Evolutionary conservation across 2,329 filamentous ascomycete species (phyloP), one percentile per base, ranked within the genome.

Genomic region (Corinectria fuckeliana): DNA sequence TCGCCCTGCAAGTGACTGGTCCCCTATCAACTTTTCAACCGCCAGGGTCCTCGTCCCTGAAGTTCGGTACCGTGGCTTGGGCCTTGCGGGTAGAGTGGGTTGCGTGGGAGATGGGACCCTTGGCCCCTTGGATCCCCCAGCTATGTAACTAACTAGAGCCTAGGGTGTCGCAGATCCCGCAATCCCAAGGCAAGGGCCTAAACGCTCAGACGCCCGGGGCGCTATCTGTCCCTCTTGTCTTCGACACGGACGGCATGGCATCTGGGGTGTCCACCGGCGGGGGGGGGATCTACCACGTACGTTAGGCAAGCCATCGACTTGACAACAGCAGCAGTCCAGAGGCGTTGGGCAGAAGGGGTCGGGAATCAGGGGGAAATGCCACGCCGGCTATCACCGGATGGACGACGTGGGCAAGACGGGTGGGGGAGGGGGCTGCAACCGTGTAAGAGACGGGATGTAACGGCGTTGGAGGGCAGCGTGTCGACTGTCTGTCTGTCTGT

Each of bases 31-130:
- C n/a, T n/a, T n/a, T n/a, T n/a, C n/a, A n/a, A n/a, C n/a, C n/a
- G n/a, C n/a, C 30, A 32, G 30, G 30, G 13, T n/a, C n/a, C 50
- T 48, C 38, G 61, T 64, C 60, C 62, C 62, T 64, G 57, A 53
- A 58, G 65, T 59, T 58, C 59, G 59, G 64, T 61, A 65, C 56
- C 20, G 56, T 62, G 60, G 60, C 60, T 62, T 58, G 57, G 50
- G 26, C 49, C 47, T 45, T 51, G 60, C 45, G 56, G 44, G 25
- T 54, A 30, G 26, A 44, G 44, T 30, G 56, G 36, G 26, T 20
- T 36, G 26, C 42, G 32, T 32, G 53, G 38, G 41, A 52, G 30
- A 50, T 52, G 50, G 54, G 38, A 32, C n/a, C n/a, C n/a, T 28
- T 45, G 47, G 55, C 41, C 56, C 51, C 59, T 56, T 36, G 32